These are phyloP conservation scores for Geosmithia morbida DNA, from an alignment of 2,329 filamentous ascomycete genomes.

Conservation along the genomic window DNA sequence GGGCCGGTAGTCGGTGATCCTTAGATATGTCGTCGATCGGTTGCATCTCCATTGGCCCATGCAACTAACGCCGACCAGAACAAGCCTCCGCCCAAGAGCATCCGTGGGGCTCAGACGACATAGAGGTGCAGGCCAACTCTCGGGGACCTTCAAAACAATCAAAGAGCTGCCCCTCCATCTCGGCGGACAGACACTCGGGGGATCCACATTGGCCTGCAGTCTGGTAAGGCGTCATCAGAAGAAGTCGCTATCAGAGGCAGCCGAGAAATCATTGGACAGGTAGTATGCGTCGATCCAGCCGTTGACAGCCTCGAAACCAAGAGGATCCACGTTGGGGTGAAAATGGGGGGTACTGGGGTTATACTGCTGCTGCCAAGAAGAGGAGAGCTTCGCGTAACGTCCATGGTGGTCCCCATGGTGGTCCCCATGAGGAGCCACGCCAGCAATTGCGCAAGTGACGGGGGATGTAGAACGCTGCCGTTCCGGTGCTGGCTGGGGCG, in stretches of 20 bases:
- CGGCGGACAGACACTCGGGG: neutral
- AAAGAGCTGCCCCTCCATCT: neutral
- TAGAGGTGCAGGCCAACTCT: neutral
- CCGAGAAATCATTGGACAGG: neutral
- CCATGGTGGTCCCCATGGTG: too few relatives aligned
- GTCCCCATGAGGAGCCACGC: too few relatives aligned
- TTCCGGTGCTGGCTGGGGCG: neutral
- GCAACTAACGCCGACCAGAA: too few relatives aligned
- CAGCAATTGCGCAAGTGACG: too few relatives aligned
- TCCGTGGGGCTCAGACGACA: neutral
- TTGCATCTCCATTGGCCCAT: neutral
- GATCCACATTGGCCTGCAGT: neutral
- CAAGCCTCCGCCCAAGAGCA: too few relatives aligned
- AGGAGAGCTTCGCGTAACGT: neutral
- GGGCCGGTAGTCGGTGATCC: neutral
- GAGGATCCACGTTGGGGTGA: neutral
- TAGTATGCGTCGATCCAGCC: neutral
- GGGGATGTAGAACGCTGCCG: neutral
- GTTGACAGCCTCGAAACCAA: neutral
- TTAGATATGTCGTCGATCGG: neutral
- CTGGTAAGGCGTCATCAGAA: neutral
- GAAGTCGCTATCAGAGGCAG: neutral
- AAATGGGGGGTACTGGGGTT: neutral
- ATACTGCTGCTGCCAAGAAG: conserved; percentile 5
- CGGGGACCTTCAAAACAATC: neutral